Percentiles rank a stretch among this genome's conserved stretches.
These are phyloP conservation scores for Debaryomyces psychrophilus DNA, from an alignment of 1,139 yeast species.

Conservation along the genomic window DNA sequence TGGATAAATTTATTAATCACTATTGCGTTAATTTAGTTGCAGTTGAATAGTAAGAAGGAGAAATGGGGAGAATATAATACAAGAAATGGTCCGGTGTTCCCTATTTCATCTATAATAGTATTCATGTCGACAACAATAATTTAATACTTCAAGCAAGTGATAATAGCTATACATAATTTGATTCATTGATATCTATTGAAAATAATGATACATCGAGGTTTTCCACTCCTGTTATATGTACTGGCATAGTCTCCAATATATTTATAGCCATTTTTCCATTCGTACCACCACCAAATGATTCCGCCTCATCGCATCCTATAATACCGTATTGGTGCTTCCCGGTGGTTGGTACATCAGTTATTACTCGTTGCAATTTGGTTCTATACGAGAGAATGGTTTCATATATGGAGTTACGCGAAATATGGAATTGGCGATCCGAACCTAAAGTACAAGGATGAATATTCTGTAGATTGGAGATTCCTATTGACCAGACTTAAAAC, in stretches of 20 bases:
- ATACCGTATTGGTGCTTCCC: slow-evolving; percentile 64
- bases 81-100: slow-evolving; percentile 9
- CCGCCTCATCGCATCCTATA: slow-evolving; percentile 23
- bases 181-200: slow-evolving; percentile 25
- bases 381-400: slow-evolving; percentile 18
- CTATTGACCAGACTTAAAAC: not conserved
- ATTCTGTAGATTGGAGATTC: not conserved
- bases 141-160: slow-evolving; percentile 15
- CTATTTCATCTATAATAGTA: slow-evolving; percentile 1
- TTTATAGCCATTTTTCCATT: slow-evolving; percentile 61
- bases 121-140: slow-evolving; percentile 13
- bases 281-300: slow-evolving; percentile 50
- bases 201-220: slow-evolving; percentile 11
- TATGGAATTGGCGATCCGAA: slow-evolving; percentile 13
- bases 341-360: slow-evolving; percentile 53
- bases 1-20: slow-evolving; percentile 51
- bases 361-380: slow-evolving; percentile 48
- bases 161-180: slow-evolving; percentile 16
- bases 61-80: slow-evolving; percentile 35
- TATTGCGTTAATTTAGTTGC: slow-evolving; percentile 45
- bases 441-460: slow-evolving; percentile 22
- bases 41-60: slow-evolving; percentile 31
- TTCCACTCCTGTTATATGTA: slow-evolving; percentile 35
- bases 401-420: slow-evolving; percentile 11
- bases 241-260: slow-evolving; percentile 45